Conservation (phyloP, 176 grass and related monocot genomes). For the Eremochloa ophiuroides region DNA sequence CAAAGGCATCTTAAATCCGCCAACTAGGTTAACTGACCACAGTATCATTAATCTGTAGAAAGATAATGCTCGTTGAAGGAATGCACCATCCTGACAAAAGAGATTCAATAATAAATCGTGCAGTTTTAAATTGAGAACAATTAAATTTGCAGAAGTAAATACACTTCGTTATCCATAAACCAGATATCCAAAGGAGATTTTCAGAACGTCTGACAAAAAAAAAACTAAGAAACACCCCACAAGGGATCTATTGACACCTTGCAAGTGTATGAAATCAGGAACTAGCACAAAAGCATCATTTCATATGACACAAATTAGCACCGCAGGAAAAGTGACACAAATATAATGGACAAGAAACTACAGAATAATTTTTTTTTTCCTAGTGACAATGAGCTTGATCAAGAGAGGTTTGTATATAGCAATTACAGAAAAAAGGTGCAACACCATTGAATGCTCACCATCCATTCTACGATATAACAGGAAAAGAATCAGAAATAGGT, state of each 20-base stretch:
- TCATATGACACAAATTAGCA: background rate
- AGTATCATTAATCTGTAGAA: slow-evolving; percentile 96
- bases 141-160: background rate
- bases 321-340: background rate
- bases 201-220: background rate
- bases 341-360: background rate
- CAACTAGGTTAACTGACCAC: slow-evolving; percentile 84
- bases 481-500: background rate
- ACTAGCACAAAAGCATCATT: background rate
- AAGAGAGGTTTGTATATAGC: background rate
- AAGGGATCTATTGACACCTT: background rate
- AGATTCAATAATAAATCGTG: slow-evolving; percentile 23
- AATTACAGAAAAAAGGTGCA: background rate
- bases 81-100: slow-evolving; percentile 64
- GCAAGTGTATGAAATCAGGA: background rate
- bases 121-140: background rate
- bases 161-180: background rate
- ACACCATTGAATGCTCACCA: background rate
- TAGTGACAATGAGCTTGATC: background rate
- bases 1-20: slow-evolving; percentile 97
- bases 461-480: slow-evolving; percentile 20
- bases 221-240: background rate
- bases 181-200: background rate
- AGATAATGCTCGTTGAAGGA: slow-evolving; percentile 79
- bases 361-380: background rate